Percentiles rank a stretch among this genome's conserved stretches.
These are phyloP conservation scores for Chrysochromulina parva DNA, from an alignment of 78 protist species.

Conservation along the genomic window DNA sequence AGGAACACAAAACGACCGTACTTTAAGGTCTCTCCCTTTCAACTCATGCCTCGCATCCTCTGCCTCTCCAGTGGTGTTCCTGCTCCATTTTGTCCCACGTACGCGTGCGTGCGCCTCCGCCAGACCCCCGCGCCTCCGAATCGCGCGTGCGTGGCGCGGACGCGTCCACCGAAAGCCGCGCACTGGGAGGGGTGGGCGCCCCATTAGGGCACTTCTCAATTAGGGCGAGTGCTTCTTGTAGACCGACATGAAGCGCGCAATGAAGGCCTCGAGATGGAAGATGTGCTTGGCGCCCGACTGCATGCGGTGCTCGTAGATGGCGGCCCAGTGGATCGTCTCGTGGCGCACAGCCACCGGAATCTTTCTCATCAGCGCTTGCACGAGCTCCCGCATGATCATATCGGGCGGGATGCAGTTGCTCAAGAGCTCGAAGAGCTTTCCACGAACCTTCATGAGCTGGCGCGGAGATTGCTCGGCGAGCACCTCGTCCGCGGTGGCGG, in stretches of 20 bases:
- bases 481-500: constrained; percentile 61
- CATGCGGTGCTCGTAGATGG: neutral
- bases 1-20: too few relatives aligned
- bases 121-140: too few relatives aligned
- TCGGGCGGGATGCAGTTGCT: constrained; percentile 94
- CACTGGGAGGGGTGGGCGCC: too few relatives aligned
- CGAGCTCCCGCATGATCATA: constrained; percentile 69
- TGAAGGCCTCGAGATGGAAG: constrained; percentile 95
- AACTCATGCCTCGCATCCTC: too few relatives aligned
- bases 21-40: too few relatives aligned
- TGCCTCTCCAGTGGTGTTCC: too few relatives aligned
- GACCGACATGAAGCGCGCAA: constrained; percentile 85
- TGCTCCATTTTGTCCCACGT: too few relatives aligned
- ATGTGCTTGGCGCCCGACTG: constrained; percentile 82
- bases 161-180: too few relatives aligned
- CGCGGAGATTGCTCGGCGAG: constrained; percentile 77
- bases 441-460: constrained; percentile 61
- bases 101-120: too few relatives aligned
- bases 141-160: too few relatives aligned
- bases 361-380: neutral
- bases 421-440: constrained; percentile 87
- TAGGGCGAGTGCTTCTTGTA: constrained; percentile 60
- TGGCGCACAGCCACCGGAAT: neutral
- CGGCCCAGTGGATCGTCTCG: neutral
- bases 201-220: neutral